Base-by-base conservation (phyloP, 1,139 yeast genomes). In the Ogataea hybrid region DNA sequence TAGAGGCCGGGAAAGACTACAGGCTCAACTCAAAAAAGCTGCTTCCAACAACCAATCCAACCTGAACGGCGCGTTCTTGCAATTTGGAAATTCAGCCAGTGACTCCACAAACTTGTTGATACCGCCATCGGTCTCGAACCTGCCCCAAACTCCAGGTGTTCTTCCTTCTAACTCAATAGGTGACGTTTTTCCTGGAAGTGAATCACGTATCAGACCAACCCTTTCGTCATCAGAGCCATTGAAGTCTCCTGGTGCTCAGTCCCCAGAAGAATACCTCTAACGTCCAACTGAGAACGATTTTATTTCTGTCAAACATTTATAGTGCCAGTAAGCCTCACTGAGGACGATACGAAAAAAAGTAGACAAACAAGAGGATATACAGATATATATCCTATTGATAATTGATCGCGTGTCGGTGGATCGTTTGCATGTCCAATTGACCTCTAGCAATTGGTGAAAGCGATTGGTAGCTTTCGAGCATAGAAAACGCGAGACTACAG, bases 131-230 rank as follows among this genome's bases (percentile, higher is more conserved):
- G 37, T 34, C 14, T 20, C 41, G 8, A 37, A 25, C 8, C 25
- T 50, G 6, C 55, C 55, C 3, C 53, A 49, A 37, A 53, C 58
- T 5, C 58, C 58, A n/a, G 58, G 58, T 2, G 42, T 51, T 28
- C 35, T 53, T 7, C 58, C 58, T 4, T 35, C 46, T 3, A 46
- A 43, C 15, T 52, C 57, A 5, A 46, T 53, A 14, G 51, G 54
- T 9, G 56, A 51, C 23, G 49, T 49, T 14, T 49, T 49, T 17
- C 52, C 51, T 4, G 46, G 41, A 6, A 11, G 18, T 18, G 25
- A 17, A 11, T 18, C 41, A 10, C 28, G 21, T 4, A 2, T n/a
- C 5, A 12, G 36, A n/a, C 12, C 41, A 6, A 20, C n/a, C 4
- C 20, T 31, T 3, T 7, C 37, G 7, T 25, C 39, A 11, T 34